Evolutionary conservation across 345 rosid species (phyloP).

Genomic region (Firmiana major): DNA sequence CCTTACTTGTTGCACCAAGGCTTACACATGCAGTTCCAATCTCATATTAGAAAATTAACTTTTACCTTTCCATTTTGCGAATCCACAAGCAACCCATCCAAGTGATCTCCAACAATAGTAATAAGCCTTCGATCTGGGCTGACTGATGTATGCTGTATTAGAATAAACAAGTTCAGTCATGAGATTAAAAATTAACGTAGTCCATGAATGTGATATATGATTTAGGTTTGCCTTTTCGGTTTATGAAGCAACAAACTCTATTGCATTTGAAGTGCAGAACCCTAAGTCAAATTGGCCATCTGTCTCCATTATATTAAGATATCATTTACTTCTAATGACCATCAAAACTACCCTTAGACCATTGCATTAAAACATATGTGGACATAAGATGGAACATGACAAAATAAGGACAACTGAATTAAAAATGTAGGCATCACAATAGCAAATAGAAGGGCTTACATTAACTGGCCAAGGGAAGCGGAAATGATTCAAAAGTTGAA

Average conservation of each 20-base stretch:
- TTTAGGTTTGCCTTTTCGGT: not conserved
- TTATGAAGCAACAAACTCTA: not conserved
- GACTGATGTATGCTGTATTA: slow-evolving; percentile 60
- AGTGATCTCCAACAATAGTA: slow-evolving; percentile 51
- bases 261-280: not conserved
- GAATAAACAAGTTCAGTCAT: not conserved
- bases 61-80: slow-evolving; percentile 54
- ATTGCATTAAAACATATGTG: not conserved
- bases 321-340: not conserved
- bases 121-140: slow-evolving; percentile 50
- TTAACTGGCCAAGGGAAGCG: slow-evolving; percentile 63
- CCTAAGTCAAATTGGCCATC: not conserved
- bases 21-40: not conserved
- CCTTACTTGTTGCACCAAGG: not conserved
- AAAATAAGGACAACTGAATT: not conserved
- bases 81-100: slow-evolving; percentile 54
- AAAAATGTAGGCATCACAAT: not conserved
- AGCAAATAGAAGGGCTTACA: slow-evolving; percentile 31
- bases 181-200: not conserved
- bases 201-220: not conserved
- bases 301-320: not conserved
- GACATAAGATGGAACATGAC: not conserved
- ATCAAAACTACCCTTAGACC: not conserved
- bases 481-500: slow-evolving; percentile 44
- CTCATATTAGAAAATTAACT: not conserved